Evolutionary conservation across 2,329 filamentous ascomycete genomes (phyloP).

Genomic region (Microdochium bolleyi): DNA sequence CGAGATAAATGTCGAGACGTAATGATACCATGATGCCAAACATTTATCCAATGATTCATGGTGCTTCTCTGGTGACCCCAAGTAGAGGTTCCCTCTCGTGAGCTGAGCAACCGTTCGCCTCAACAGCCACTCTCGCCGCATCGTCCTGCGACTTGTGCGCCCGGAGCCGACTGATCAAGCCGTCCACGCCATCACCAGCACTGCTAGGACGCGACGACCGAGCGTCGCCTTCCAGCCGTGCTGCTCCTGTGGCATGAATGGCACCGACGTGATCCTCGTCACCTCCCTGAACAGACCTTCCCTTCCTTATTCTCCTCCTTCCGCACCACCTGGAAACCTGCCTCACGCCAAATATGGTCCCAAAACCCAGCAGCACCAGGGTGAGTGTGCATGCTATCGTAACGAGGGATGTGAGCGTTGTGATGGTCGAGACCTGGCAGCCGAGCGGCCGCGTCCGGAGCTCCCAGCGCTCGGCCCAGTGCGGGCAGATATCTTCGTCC

Average conservation of each 20-base stretch:
- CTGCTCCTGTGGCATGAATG: constrained; percentile 18
- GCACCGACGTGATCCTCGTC: no score
- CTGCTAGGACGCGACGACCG: background rate
- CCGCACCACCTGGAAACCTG: constrained; percentile 4
- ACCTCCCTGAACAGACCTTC: no score
- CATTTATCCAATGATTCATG: background rate
- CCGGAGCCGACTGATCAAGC: background rate
- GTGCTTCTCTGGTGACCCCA: background rate
- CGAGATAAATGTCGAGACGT: background rate
- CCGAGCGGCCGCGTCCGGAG: constrained; percentile 24
- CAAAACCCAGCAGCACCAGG: constrained; percentile 10
- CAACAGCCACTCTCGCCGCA: background rate
- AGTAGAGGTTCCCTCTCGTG: constrained; percentile 15
- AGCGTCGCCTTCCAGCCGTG: constrained; percentile 11
- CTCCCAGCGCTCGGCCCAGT: constrained; percentile 36
- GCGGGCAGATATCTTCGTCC: constrained; percentile 42
- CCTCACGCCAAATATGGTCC: constrained; percentile 4
- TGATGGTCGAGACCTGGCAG: constrained; percentile 28
- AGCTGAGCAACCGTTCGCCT: background rate
- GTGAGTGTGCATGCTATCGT: constrained; percentile 19
- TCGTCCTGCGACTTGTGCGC: background rate
- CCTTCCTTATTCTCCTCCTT: background rate
- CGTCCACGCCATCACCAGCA: background rate
- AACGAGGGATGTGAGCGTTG: constrained; percentile 22
- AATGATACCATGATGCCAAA: background rate